Evolutionary conservation across 129 eudicot species (phyloP).

Genomic region (Arctium minus): DNA sequence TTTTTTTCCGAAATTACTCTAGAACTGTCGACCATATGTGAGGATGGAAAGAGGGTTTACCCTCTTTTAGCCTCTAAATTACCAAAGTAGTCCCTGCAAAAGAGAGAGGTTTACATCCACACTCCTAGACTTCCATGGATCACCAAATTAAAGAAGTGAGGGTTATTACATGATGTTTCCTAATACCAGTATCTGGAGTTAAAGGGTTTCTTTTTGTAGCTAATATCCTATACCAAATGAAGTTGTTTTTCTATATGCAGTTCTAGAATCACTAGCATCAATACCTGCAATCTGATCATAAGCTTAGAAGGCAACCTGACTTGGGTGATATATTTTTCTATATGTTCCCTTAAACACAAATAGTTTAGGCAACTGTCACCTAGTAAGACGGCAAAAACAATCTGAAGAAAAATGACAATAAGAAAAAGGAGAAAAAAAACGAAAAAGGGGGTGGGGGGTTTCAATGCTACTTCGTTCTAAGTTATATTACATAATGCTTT

Average conservation of each 20-base stretch:
- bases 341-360: background rate
- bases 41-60: no score
- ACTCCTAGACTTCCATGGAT: no score
- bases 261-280: background rate
- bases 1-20: no score
- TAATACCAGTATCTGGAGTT: background rate
- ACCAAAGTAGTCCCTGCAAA: no score
- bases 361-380: background rate
- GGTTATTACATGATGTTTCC: background rate
- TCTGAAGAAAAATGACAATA: background rate
- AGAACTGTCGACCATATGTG: no score
- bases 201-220: background rate
- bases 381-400: background rate
- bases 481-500: slow-evolving; percentile 51
- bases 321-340: background rate
- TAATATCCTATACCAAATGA: slow-evolving; percentile 12
- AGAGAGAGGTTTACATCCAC: no score
- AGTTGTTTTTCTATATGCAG: background rate
- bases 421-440: background rate
- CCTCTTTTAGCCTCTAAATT: no score
- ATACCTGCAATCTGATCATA: background rate
- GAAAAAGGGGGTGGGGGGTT: slow-evolving; percentile 6
- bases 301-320: slow-evolving; percentile 9
- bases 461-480: slow-evolving; percentile 39
- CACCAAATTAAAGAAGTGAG: no score